These are phyloP conservation scores for Escallonia herrerae DNA, from an alignment of 129 eudicot genomes.

Conservation along the genomic window DNA sequence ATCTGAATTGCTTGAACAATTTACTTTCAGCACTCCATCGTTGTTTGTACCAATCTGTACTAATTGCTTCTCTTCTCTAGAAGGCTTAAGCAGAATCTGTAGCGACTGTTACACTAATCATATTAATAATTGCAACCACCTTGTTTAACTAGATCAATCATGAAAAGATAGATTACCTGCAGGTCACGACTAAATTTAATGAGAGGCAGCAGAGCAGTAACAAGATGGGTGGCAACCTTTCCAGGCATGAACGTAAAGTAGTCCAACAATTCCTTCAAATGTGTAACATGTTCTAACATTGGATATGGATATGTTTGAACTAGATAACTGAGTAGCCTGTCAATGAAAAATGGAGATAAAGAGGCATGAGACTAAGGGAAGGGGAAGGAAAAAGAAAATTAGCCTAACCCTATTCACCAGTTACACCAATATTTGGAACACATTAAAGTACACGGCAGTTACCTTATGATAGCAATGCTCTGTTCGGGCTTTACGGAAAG, in stretches of 20 bases:
- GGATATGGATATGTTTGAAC: constrained; percentile 50
- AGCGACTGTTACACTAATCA: too few species aligned
- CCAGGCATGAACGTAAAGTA: constrained; percentile 58
- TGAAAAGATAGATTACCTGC: constrained; percentile 41
- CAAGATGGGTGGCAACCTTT: constrained; percentile 45
- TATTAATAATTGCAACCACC: too few species aligned
- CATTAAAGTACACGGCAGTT: neutral
- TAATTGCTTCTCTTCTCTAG: too few species aligned
- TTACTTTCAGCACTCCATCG: neutral
- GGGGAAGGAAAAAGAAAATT: neutral
- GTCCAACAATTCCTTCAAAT: constrained; percentile 72
- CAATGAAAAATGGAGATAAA: constrained; percentile 10
- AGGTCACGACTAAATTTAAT: constrained; percentile 55
- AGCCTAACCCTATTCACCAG: constrained; percentile 2
- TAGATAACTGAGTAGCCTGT: constrained; percentile 48
- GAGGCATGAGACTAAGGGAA: neutral
- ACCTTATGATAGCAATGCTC: constrained; percentile 53
- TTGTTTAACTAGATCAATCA: neutral
- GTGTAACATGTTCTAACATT: constrained; percentile 59
- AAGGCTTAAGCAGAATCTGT: too few species aligned
- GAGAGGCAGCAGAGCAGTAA: constrained; percentile 55
- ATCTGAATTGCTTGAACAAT: neutral
- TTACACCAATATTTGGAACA: neutral
- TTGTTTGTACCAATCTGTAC: too few species aligned
- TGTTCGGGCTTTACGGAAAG: constrained; percentile 68